Base-by-base conservation (phyloP, 1,139 yeast species). In the Hyphopichia buzzinii region DNA sequence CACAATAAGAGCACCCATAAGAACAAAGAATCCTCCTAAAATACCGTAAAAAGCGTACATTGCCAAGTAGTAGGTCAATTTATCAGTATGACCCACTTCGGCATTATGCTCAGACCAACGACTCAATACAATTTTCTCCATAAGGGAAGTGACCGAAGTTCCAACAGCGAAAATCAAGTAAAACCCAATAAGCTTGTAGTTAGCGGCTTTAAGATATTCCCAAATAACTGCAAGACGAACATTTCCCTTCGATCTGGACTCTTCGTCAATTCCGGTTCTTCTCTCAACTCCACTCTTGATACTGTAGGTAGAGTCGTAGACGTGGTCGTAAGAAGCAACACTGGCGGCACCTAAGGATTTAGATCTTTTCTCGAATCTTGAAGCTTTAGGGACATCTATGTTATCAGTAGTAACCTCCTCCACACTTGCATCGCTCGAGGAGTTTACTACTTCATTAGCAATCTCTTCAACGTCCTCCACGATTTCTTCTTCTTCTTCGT, bases 151-250 rank as follows among this genome's bases (percentile, higher is more conserved):
- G 5, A 49, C 42, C 3, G 52, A 35, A 23, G 47, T 48, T 2
- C 43, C 44, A 10, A 50, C 42, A 4, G 48, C 41, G 26, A 56
- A 42, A 8, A 50, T 22, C 8, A 55, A 32, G 44, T 56, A 59
- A 12, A 58, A 36, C 15, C 46, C 24, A n/a, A 58, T 49, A 35
- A 46, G 54, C 12, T 42, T 38, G 47, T 47, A 55, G 41, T 55
- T 54, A 37, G 61, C 55, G 10, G 64, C 63, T 32, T 46, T 50
- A 30, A 58, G 50, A 35, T 55, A 59, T 33, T 55, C 61, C 33
- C 48, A 36, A 31, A 55, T 49, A 2, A 53, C 52, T 2, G 46
- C 42, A 39, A 52, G 42, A 30, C 57, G 55, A 26, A 59, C 60
- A 22, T 49, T 46, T 10, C 64, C 64, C 24, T 48, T 47, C 12